phyloP scores from a whole-genome alignment of 768 basidiomycete genomes.

The Mycena galericulata region DNA sequence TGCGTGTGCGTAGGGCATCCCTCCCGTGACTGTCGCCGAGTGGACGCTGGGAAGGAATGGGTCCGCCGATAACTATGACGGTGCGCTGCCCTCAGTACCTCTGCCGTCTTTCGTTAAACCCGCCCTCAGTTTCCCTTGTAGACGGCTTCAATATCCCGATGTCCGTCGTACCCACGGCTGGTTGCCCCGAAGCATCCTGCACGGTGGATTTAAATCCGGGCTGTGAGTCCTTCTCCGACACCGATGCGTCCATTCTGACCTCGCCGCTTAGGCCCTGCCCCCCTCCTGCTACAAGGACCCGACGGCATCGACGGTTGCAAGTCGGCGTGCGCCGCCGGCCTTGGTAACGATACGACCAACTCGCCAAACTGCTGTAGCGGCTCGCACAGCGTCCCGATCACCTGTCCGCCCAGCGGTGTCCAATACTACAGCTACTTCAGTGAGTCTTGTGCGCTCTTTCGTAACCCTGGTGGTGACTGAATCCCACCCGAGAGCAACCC shows the following conservation, averaged over 20 bases:
- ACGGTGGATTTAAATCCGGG: conserved; percentile 54
- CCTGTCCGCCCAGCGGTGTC: conserved; percentile 30
- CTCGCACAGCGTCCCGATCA: conserved; percentile 21
- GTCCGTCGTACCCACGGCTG: conserved; percentile 50
- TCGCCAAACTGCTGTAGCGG: conserved; percentile 19
- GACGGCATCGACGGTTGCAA: conserved; percentile 55
- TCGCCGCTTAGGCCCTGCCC: not conserved
- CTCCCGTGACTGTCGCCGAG: conserved; percentile 50
- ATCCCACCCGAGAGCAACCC: conserved; percentile 31
- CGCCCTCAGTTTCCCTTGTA: conserved; percentile 51
- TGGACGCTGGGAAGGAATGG: conserved; percentile 42
- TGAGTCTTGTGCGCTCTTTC: not conserved
- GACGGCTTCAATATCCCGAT: conserved; percentile 60
- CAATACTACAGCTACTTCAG: conserved; percentile 30
- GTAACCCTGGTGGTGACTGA: not conserved
- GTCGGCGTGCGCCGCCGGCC: conserved; percentile 51
- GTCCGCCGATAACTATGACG: conserved; percentile 48
- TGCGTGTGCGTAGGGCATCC: conserved; percentile 41
- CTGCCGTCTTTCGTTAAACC: not conserved
- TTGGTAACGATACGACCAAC: conserved; percentile 42
- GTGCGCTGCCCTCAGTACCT: not conserved
- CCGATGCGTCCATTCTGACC: not conserved
- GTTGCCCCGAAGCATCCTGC: conserved; percentile 53
- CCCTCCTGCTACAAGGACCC: conserved; percentile 41
- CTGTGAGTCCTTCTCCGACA: not conserved